Percentiles rank a stretch among this genome's conserved stretches.
phyloP scores from a whole-genome alignment of 495 filamentous ascomycete species.

The Neurospora sp. region DNA sequence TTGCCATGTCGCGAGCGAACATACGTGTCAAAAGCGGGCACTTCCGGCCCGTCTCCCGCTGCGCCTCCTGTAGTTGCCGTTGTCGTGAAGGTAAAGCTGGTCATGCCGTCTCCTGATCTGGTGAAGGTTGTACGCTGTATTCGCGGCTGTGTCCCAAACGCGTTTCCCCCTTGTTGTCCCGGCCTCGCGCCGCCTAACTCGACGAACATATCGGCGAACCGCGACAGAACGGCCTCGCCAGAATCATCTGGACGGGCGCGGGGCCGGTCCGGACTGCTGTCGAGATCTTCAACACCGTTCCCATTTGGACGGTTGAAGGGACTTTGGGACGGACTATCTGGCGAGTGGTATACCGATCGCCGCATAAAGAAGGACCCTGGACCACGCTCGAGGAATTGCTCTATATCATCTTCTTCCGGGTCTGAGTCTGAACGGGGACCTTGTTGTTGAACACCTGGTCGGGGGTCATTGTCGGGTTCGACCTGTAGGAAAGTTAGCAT shows the following conservation, averaged over 20 bases:
- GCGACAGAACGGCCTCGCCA: conserved; percentile 27
- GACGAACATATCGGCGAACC: conserved; percentile 32
- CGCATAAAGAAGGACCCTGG: conserved; percentile 37
- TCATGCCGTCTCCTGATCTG: conserved; percentile 10
- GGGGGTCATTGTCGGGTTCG: conserved; percentile 29
- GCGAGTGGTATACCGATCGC: conserved; percentile 5
- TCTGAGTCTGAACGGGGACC: conserved; percentile 33
- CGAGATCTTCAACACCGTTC: neutral
- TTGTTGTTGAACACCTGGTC: conserved; percentile 24
- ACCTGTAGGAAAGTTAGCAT: conserved; percentile 24
- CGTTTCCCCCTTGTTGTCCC: neutral
- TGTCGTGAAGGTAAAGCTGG: conserved; percentile 25
- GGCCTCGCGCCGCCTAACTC: conserved; percentile 12
- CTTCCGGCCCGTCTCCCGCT: neutral
- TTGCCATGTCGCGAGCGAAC: neutral
- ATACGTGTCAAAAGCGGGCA: conserved; percentile 11
- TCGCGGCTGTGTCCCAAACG: conserved; percentile 1
- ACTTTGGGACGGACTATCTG: conserved; percentile 1
- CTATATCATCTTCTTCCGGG: conserved; percentile 37
- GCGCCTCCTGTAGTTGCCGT: conserved; percentile 2
- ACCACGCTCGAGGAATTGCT: conserved; percentile 31
- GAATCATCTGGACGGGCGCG: neutral
- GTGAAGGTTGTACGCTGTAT: conserved; percentile 15
- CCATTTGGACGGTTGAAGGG: neutral
- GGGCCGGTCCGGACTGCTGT: neutral